Conservation (phyloP, 2,329 filamentous ascomycete species). For the Penicillium sp. region DNA sequence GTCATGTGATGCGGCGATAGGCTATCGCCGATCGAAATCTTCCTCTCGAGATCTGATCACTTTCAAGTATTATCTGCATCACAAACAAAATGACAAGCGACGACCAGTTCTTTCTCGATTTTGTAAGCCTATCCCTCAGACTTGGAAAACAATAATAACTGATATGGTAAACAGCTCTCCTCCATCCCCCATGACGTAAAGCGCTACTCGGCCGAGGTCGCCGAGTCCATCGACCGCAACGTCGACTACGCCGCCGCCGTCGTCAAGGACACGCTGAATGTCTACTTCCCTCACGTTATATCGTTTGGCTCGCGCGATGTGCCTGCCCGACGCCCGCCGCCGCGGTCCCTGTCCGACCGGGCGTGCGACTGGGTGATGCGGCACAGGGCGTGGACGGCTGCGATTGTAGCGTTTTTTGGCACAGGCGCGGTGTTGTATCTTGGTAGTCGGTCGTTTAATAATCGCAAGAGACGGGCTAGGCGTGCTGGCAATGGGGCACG, state of each 20-base stretch:
- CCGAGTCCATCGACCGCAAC: conserved; percentile 74
- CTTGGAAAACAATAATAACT: not conserved
- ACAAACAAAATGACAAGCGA: conserved; percentile 66
- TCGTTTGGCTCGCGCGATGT: conserved; percentile 46
- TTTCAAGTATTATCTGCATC: not conserved
- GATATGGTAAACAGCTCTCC: conserved; percentile 45
- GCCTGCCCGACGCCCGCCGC: conserved; percentile 30
- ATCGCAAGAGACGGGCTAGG: conserved; percentile 68
- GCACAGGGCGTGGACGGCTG: conserved; percentile 70
- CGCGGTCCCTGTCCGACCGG: conserved; percentile 48
- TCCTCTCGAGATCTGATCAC: not conserved
- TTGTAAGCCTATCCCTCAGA: conserved; percentile 49
- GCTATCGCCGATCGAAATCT: not conserved
- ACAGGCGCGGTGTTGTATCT: conserved; percentile 59
- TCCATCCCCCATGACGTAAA: conserved; percentile 63
- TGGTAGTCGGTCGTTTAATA: conserved; percentile 56
- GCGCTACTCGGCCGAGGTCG: conserved; percentile 67
- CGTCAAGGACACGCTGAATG: conserved; percentile 65
- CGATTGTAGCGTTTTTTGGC: conserved; percentile 66
- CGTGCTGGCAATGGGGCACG: conserved; percentile 78
- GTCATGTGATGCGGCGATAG: conserved; percentile 5
- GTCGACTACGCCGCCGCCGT: conserved; percentile 71
- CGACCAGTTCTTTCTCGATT: conserved; percentile 72
- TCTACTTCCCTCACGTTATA: conserved; percentile 64
- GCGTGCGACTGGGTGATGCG: conserved; percentile 67